Percentiles rank a stretch among this genome's conserved stretches.
Evolutionary conservation across 192 early-diverging fungal genomes (phyloP).

Genomic region (Geranomyces variabilis): DNA sequence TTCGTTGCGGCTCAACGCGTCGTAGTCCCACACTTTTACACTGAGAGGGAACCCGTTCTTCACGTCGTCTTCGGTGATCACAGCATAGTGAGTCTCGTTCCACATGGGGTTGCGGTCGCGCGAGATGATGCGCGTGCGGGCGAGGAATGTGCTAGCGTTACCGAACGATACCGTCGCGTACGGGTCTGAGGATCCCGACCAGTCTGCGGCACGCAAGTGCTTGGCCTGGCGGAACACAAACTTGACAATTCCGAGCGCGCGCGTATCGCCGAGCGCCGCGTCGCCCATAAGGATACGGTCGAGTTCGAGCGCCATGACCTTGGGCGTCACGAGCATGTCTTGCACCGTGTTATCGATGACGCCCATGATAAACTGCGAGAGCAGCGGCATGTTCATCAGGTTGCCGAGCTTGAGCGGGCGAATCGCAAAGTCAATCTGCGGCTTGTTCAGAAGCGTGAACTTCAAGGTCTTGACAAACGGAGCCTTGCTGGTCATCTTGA

Average conservation of each 20-base stretch:
- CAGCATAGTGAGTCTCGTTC: conserved; percentile 37
- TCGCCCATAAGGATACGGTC: conserved; percentile 29
- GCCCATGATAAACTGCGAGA: conserved; percentile 35
- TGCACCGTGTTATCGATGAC: conserved; percentile 22
- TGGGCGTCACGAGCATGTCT: conserved; percentile 33
- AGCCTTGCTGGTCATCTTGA: conserved; percentile 20
- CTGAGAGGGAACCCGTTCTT: conserved; percentile 31
- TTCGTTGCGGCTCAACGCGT: conserved; percentile 25
- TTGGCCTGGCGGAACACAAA: conserved; percentile 32
- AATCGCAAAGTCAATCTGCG: conserved; percentile 28
- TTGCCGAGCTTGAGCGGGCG: conserved; percentile 33
- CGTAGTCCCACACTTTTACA: conserved; percentile 34
- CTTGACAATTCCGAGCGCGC: conserved; percentile 33
- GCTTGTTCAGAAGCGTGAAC: conserved; percentile 28
- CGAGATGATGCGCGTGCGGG: conserved; percentile 32
- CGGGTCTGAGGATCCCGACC: conserved; percentile 29
- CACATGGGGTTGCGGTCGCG: conserved; percentile 29
- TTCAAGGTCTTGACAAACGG: conserved; percentile 30
- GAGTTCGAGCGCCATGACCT: conserved; percentile 28
- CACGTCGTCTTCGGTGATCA: conserved; percentile 35
- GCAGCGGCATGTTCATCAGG: conserved; percentile 33
- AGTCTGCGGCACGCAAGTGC: conserved; percentile 27
- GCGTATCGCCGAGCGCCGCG: conserved; percentile 20
- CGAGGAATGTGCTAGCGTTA: conserved; percentile 24
- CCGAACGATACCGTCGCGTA: conserved; percentile 33